Base-by-base conservation (phyloP, 805 yeast genomes). In the Teunomyces cretensis region DNA sequence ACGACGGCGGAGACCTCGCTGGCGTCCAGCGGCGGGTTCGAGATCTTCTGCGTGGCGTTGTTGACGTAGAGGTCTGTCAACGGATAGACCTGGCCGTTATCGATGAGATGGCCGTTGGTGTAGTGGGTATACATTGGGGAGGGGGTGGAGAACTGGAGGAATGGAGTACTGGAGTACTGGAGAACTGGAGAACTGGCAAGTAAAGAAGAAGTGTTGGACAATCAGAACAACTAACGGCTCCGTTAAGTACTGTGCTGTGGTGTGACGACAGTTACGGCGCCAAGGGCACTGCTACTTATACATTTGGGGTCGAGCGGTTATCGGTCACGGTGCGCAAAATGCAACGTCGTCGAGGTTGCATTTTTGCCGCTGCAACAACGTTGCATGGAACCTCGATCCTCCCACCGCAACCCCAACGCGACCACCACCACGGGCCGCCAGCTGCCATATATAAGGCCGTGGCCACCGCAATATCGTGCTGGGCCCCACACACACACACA, bases 1-100 rank as follows among this genome's bases (percentile, higher is more conserved):
- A 79, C 56, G 2, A 58, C 58, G 35, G 58, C 60, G 33, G 53
- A 19, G 27, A 30, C 39, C 30, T 48, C 41, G 28, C 12, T 32
- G 8, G 40, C 40, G 19, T 46, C 35, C n/a, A n/a, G n/a, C 2
- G 72, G 69, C 3, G 57, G 47, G 1, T 48, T 50, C 17, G 69
- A 57, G n/a, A 79, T 78, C 44, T 61, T 65, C 1, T 80, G 80
- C 4, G 69, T 52, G 6, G 44, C 50, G 40, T 65, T 55, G 57
- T 79, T 74, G 17, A 78, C 64, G 56, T 64, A 77, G 30, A 79
- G 61, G 44, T 75, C 80, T 37, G 61, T 59, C 27, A 58, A 61
- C 31, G 55, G 46, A 41, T 53, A 48, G 19, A 72, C 55, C 40
- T 50, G 54, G 9, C 78, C 79, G 42, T 67, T 62, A 47, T 73